Evolutionary conservation across 1,284 basidiomycete genomes (phyloP).

Genomic region (Inonotus hispidus): DNA sequence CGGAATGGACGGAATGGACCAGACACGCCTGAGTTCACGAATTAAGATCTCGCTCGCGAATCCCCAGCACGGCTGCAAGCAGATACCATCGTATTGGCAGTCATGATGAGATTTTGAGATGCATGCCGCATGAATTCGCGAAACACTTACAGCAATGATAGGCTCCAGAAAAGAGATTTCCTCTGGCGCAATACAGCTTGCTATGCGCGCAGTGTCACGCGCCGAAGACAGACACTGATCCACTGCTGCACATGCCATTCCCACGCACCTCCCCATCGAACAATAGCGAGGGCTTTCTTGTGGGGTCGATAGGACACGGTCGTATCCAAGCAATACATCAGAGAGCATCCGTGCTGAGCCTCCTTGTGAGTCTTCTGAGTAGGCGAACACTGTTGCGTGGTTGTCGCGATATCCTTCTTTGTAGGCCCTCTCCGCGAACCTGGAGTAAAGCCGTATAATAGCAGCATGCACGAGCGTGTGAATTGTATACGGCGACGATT

Average conservation of each 20-base stretch:
- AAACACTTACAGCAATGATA: slow-evolving; percentile 7
- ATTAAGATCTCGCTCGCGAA: slow-evolving; percentile 10
- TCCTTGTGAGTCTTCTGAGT: background rate
- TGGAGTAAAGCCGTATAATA: slow-evolving; percentile 8
- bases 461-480: slow-evolving; percentile 12
- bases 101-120: background rate
- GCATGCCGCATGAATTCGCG: background rate
- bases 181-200: background rate
- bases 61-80: slow-evolving; percentile 11
- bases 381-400: background rate
- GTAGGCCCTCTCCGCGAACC: slow-evolving; percentile 5
- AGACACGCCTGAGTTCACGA: slow-evolving; percentile 7
- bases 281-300: background rate
- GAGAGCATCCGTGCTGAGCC: background rate
- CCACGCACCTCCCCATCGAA: background rate
- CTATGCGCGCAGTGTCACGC: slow-evolving; percentile 4
- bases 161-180: slow-evolving; percentile 16
- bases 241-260: slow-evolving; percentile 1
- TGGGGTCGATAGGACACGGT: background rate
- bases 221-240: slow-evolving; percentile 13
- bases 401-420: background rate
- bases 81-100: background rate
- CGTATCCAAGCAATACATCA: slow-evolving; percentile 10
- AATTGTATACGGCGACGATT: slow-evolving; percentile 7
- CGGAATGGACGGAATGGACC: too few relatives aligned